Evolutionary conservation across 352 stramenopile species (phyloP), one percentile per base, ranked within the genome.

Genomic region (Stramenopiles sp.): DNA sequence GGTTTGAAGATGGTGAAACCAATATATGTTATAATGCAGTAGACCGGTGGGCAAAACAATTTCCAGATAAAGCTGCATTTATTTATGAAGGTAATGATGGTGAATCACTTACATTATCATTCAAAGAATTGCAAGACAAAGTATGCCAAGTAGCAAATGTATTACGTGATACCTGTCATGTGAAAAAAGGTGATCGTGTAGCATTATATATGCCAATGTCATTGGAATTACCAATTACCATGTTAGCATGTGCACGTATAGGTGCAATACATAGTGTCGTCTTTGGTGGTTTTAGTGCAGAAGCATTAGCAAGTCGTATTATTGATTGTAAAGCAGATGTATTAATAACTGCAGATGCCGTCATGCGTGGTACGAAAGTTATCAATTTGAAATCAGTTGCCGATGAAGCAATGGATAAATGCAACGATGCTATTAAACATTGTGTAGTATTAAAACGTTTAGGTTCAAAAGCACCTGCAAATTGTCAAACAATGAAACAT

Each of bases 121-220:
- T 78, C 7, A 23, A n/a, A 69, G 65, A 78, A 23, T 78, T 7
- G 73, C 30, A 30, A 65, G 7, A 74, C 33, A 33, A 74, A 7
- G 20, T 79, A 65, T n/a, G n/a, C n/a, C n/a, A n/a, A n/a, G n/a
- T n/a, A n/a, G n/a, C n/a, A n/a, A n/a, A n/a, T n/a, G n/a, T n/a
- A n/a, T n/a, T n/a, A n/a, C n/a, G n/a, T n/a, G n/a, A n/a, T n/a
- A n/a, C n/a, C n/a, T n/a, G n/a, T n/a, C n/a, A n/a, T n/a, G n/a
- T n/a, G n/a, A n/a, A n/a, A n/a, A n/a, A n/a, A n/a, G 94, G 94
- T 1, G 94, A 98, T 86, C 90, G 93, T 7, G 95, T 98, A 0
- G 96, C 93, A 23, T 90, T 98, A 33, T 99, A 99, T 87, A 97
- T 99, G 95, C 96, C 96, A 33, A 99, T 99, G 95, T 96, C 99